Base-by-base conservation (phyloP, 345 rosid genomes). In the Aethionema arabicum region DNA sequence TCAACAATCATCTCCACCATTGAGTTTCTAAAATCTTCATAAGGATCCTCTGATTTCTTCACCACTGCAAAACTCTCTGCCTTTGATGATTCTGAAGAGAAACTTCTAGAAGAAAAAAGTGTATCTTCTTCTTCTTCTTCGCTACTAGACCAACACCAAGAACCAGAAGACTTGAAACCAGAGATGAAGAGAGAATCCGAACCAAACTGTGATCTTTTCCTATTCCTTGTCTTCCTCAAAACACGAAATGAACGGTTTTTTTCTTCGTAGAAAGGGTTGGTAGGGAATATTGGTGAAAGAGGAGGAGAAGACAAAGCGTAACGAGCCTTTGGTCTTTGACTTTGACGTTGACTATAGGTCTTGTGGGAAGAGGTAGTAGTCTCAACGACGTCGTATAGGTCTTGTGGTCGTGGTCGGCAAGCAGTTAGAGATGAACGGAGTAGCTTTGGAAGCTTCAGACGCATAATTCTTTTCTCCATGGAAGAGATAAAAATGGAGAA, bases 1-100 rank as follows among this genome's bases (percentile, higher is more conserved):
- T 84, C 96, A 43, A 84, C 54, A 5, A 88, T 88, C 96, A 88
- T 88, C 83, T 88, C 93, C 75, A 82, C 81, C 96, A 83, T 86
- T 11, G 95, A 88, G 46, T 67, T 76, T 72, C 83, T 78, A 46
- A 88, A 88, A 68, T 88, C 96, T 11, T 77, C 82, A 49, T 76
- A 78, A 2, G 96, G 96, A 47, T 84, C 84, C 6, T 79, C 68
- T 0, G 96, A 88, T 51, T 81, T 77, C 84, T 85, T 88, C 79
- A 85, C 96, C 56, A 91, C 89, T 0, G 95, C 98, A 27, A 83
- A 82, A 78, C 96, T 88, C 40, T 77, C 95, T 43, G 66, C 71
- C 40, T 2, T 45, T 4, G 93, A 82, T 16, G 96, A 84, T 5
- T 84, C 83, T 0, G 96, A 86, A 2, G 98, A 85, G 60, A 82